Conservation (phyloP, 208 protist species). For the Acanthamoeba royreba region DNA sequence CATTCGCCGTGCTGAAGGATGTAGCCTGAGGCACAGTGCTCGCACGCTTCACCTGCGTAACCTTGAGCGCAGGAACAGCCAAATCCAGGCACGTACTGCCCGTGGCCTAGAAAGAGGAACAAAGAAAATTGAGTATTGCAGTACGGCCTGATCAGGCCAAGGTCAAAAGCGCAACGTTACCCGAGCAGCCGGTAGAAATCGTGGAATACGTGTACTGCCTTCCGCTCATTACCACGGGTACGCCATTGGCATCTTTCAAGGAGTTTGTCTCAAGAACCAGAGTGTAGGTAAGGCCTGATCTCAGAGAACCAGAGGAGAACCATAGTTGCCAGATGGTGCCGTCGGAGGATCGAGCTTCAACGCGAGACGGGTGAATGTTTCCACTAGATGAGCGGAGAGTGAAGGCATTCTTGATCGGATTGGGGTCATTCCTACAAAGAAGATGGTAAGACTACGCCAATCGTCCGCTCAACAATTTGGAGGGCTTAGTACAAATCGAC, state of each 20-base stretch:
- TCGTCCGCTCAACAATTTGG: neutral
- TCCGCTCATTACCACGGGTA: neutral
- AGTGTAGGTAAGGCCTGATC: neutral
- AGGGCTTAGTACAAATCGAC: neutral
- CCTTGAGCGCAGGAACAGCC: neutral
- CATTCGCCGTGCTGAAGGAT: neutral
- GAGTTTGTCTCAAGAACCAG: neutral
- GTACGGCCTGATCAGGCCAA: too few relatives aligned
- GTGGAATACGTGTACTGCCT: neutral
- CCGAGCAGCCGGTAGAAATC: neutral
- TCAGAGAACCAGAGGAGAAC: neutral
- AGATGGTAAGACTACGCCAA: neutral
- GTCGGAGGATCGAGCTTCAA: neutral
- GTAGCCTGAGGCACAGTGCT: neutral
- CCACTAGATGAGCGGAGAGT: neutral
- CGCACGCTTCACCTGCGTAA: neutral
- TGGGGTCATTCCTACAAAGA: neutral
- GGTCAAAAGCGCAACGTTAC: too few relatives aligned
- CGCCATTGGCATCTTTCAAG: neutral
- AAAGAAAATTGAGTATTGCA: too few relatives aligned
- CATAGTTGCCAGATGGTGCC: neutral
- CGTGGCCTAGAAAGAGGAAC: too few relatives aligned
- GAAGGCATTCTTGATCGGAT: neutral
- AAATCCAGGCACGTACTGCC: neutral
- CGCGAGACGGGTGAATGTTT: neutral